Evolutionary conservation across 306 rosid genomes (phyloP), one percentile per base, ranked within the genome.

Genomic region (Pachyrhizus erosus): DNA sequence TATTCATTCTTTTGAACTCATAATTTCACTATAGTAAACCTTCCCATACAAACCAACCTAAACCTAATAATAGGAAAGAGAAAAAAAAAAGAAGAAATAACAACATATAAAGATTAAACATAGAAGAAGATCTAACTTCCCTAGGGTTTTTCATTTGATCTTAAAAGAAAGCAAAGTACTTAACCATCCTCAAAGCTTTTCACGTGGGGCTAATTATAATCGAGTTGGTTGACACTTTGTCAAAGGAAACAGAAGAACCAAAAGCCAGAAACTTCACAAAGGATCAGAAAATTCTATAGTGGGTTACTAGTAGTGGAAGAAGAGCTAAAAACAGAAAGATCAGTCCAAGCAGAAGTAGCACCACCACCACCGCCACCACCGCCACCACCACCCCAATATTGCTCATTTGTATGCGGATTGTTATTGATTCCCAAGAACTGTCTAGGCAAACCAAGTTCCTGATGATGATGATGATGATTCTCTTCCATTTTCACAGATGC

Each of bases 401-500:
- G 94, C 58, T 87, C 83, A 61, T 20, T 80, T 26, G 81, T 29
- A 33, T 43, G 57, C 20, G 72, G 78, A 37, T 78, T 85, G 24
- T 48, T 82, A 5, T 64, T 85, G 2, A 89, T 75, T 45, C 92
- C 94, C 87, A 90, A 84, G 9, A 87, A 82, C 70, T 91, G 97
- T 83, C 91, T 91, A n/a, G 93, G 86, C 58, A 92, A 83, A 55
- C 87, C 88, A 71, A 85, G 74, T 73, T 33, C 70, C 6, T 17
- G 70, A 64, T 64, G 61, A 17, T 86, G 83, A 26, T 37, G 42
- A 37, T 37, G 42, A 15, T 46, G 84, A 9, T 67, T 82, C 1
- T 89, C 97, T 81, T 91, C 97, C 88, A 89, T 87, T 76, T 93
- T 93, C 75, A 89, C 92, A 13, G 92, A 81, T 80, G 84, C 89